Evolutionary conservation across 192 early-diverging fungal species (phyloP), one percentile per base, ranked within the genome.

Genomic region (Podila verticillata): DNA sequence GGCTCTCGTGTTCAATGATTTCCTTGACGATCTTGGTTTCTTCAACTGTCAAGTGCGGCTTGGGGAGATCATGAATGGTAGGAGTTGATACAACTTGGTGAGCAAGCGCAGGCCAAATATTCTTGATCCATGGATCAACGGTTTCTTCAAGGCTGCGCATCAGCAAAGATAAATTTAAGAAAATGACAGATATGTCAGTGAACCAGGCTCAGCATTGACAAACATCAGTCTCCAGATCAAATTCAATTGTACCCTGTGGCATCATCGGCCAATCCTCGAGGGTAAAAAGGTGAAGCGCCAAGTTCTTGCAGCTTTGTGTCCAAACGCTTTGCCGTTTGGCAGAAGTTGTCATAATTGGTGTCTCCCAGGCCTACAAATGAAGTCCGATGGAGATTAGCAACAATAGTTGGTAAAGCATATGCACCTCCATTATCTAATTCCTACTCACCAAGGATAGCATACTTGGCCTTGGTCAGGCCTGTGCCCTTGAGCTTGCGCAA

Each of bases 311-410:
- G 80, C 82, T 91, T 89, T 74, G 88, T 89, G 47, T 97, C 96
- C 28, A 98, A 75, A 13, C 92, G 82, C 79, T 93, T 92, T 7
- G 91, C 93, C 0, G 95, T 93, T 56, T 96, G 94, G 71, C 93
- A 94, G 80, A 97, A 98, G 78, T 97, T 96, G 58, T 89, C 87
- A 81, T 97, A 98, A 75, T 98, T 97, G 20, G 95, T 96, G 70
- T 98, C 97, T 19, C 97, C 97, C 28, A 98, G 87, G 7, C 95
- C 95, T 89, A 63, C 24, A 22, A 24, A 19, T 48, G n/a, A 12
- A 44, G 2, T 4, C 17, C 39, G 17, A 17, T 4, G 39, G 15
- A 12, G 39, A 44, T 44, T 44, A 44, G 39, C 17, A 15, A 44
- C 4, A 12, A 44, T 44, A 15, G 12, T 44, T 44, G 39, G 39